Evolutionary conservation across 768 basidiomycete genomes (phyloP).

Genomic region (Sutorius australiensis): DNA sequence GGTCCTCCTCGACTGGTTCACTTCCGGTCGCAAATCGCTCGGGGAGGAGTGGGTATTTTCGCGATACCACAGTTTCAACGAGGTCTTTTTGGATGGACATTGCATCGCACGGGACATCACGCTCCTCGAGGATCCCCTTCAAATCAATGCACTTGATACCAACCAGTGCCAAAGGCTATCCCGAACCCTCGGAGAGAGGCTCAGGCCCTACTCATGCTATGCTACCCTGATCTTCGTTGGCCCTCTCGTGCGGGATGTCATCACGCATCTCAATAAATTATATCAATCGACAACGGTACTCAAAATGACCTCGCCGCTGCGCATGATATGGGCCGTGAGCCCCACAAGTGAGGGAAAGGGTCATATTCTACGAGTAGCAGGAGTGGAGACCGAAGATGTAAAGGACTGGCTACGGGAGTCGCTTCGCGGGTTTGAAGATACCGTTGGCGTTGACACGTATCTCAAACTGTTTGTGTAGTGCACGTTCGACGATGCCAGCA

Average conservation of each 20-base stretch:
- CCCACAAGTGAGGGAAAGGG: slow-evolving; percentile 44
- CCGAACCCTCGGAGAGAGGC: slow-evolving; percentile 53
- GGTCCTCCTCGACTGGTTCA: slow-evolving; percentile 87
- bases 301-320: slow-evolving; percentile 47
- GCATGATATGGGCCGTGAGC: slow-evolving; percentile 81
- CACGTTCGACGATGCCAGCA: not conserved
- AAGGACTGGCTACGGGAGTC: slow-evolving; percentile 62
- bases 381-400: slow-evolving; percentile 70
- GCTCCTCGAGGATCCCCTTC: slow-evolving; percentile 56
- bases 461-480: slow-evolving; percentile 53
- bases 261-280: slow-evolving; percentile 44
- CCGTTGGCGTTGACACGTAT: slow-evolving; percentile 64
- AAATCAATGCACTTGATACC: slow-evolving; percentile 5
- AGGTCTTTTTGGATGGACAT: slow-evolving; percentile 63
- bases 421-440: slow-evolving; percentile 46
- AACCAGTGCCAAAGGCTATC: slow-evolving; percentile 26
- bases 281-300: slow-evolving; percentile 63
- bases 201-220: slow-evolving; percentile 86
- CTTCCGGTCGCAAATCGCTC: slow-evolving; percentile 75
- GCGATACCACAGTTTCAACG: slow-evolving; percentile 81
- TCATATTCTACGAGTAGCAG: slow-evolving; percentile 70
- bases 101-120: slow-evolving; percentile 73
- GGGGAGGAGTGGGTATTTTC: slow-evolving; percentile 92
- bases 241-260: slow-evolving; percentile 47
- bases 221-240: slow-evolving; percentile 83